Evolutionary conservation across 179 eudicot species (phyloP).

Genomic region (Dionaea muscipula): DNA sequence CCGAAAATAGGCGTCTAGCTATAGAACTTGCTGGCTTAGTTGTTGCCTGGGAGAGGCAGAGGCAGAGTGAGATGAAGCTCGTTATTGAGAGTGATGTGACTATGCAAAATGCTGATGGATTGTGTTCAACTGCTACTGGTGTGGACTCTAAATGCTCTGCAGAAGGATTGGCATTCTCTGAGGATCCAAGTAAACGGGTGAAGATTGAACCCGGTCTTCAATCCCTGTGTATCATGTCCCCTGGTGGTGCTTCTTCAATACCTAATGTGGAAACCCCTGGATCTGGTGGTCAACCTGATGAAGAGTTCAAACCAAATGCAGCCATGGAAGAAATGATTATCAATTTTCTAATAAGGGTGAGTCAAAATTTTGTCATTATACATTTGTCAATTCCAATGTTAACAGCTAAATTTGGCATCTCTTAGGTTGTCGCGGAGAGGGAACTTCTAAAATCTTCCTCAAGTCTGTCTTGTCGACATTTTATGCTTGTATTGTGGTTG

Average conservation of each 20-base stretch:
- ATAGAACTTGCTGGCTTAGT: conserved; percentile 99
- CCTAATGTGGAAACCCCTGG: conserved; percentile 89
- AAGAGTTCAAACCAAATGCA: conserved; percentile 97
- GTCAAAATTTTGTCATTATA: conserved; percentile 1
- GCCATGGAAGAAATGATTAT: conserved; percentile 99
- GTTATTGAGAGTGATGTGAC: conserved; percentile 37
- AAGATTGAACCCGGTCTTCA: conserved; percentile 96
- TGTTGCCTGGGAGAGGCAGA: conserved; percentile 94
- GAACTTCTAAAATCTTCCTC: too few relatives aligned
- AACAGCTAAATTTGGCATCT: too few relatives aligned
- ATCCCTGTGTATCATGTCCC: conserved; percentile 78
- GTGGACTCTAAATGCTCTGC: conserved; percentile 44
- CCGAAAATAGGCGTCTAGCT: conserved; percentile 96
- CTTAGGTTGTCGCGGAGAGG: too few relatives aligned
- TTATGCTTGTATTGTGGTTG: too few relatives aligned
- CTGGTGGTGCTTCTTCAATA: conserved; percentile 83
- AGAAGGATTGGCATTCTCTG: conserved; percentile 55
- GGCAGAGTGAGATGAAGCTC: conserved; percentile 78
- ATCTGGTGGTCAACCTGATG: conserved; percentile 84
- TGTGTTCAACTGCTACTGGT: conserved; percentile 33
- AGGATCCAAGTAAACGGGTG: conserved; percentile 73
- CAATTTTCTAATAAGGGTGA: conserved; percentile 89
- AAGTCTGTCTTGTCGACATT: too few relatives aligned
- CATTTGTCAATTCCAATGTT: not conserved
- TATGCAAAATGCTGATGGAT: conserved; percentile 42